Percentiles rank a stretch among this genome's conserved stretches.
Evolutionary conservation across 1,139 yeast species (phyloP).

Genomic region (Entelexis sorbosivorans): DNA sequence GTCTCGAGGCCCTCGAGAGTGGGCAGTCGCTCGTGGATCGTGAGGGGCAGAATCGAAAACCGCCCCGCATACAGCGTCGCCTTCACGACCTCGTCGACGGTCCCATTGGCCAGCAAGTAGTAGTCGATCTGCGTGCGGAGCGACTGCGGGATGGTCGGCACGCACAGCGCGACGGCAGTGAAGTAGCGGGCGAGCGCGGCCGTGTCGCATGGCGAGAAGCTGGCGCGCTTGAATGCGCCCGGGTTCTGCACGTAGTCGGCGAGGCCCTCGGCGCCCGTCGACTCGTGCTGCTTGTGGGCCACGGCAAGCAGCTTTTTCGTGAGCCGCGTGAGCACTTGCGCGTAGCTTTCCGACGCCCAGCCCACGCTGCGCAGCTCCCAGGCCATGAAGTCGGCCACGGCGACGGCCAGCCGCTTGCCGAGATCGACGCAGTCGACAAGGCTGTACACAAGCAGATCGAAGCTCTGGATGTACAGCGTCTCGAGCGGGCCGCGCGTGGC

Average conservation of each 20-base stretch:
- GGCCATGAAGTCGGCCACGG: slow-evolving; percentile 4
- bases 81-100: background rate
- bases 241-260: slow-evolving; percentile 22
- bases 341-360: slow-evolving; percentile 19
- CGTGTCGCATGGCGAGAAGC: background rate
- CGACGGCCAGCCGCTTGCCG: slow-evolving; percentile 6
- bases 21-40: slow-evolving; percentile 9
- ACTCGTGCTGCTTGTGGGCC: background rate
- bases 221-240: background rate
- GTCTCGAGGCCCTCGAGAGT: slow-evolving; percentile 23
- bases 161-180: slow-evolving; percentile 7
- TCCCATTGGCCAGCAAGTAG: slow-evolving; percentile 15
- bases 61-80: slow-evolving; percentile 23
- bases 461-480: slow-evolving; percentile 12
- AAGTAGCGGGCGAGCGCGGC: slow-evolving; percentile 9
- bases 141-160: slow-evolving; percentile 20
- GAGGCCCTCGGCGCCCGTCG: slow-evolving; percentile 16
- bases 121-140: slow-evolving; percentile 20
- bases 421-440: slow-evolving; percentile 17
- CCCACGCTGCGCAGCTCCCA: slow-evolving; percentile 9
- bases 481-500: slow-evolving; percentile 7
- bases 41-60: slow-evolving; percentile 22
- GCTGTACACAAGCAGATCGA: slow-evolving; percentile 16
- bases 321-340: slow-evolving; percentile 11
- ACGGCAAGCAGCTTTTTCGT: slow-evolving; percentile 12